Evolutionary conservation across 345 rosid genomes (phyloP).

Genomic region (Linum usitatissimum): DNA sequence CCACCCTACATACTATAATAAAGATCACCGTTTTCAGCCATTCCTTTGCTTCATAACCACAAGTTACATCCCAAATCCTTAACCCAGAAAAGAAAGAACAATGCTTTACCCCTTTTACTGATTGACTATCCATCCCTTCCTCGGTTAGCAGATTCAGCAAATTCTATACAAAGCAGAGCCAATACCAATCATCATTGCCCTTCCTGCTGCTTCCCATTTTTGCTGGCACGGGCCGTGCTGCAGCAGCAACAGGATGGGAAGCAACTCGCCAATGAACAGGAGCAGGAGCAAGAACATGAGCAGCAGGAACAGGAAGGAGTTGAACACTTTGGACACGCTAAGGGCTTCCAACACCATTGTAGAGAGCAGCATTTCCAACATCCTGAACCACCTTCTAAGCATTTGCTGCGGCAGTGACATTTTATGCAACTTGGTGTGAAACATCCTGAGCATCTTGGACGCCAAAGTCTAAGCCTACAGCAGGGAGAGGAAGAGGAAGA

Average conservation of each 20-base stretch:
- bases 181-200: constrained; percentile 15
- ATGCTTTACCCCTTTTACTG: neutral
- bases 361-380: constrained; percentile 31
- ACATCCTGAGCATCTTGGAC: constrained; percentile 36
- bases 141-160: neutral
- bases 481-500: constrained; percentile 15
- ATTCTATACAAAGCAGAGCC: neutral
- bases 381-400: constrained; percentile 9
- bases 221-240: constrained; percentile 9
- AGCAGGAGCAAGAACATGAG: neutral
- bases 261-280: no score
- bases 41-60: neutral
- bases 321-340: constrained; percentile 12
- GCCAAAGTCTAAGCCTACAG: constrained; percentile 38
- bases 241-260: constrained; percentile 28
- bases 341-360: neutral
- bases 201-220: constrained; percentile 24
- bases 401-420: constrained; percentile 26
- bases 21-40: neutral
- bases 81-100: neutral
- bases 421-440: constrained; percentile 19
- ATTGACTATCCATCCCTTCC: neutral
- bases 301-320: constrained; percentile 12
- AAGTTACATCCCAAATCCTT: neutral
- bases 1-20: no score